Conservation (phyloP, 176 grass and related monocot genomes). For the Tillandsia fasciculata region DNA sequence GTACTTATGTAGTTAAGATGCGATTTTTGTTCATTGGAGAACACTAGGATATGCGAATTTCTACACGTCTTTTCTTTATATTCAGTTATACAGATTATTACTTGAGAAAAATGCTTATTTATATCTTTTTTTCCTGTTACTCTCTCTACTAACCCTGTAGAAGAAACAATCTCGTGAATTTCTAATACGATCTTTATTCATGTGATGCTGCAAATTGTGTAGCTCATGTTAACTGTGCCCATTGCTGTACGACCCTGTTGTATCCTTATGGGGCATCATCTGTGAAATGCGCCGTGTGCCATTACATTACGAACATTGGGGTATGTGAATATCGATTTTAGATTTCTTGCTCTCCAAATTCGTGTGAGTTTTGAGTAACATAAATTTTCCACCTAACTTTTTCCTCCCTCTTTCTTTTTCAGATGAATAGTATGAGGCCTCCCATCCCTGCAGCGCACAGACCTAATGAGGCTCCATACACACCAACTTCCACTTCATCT, state of each 20-base stretch:
- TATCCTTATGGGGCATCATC: conserved; percentile 73
- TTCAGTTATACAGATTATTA: too few relatives aligned
- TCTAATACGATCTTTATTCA: conserved; percentile 7
- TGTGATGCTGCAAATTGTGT: conserved; percentile 51
- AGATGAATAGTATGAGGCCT: conserved; percentile 30
- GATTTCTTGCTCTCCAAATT: conserved; percentile 15
- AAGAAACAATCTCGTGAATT: too few relatives aligned
- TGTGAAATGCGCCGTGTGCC: conserved; percentile 83
- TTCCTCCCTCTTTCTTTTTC: conserved; percentile 2
- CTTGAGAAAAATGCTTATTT: too few relatives aligned
- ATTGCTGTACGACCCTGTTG: conserved; percentile 66
- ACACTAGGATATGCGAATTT: too few relatives aligned
- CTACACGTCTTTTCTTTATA: too few relatives aligned
- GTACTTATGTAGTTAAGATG: too few relatives aligned
- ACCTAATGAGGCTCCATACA: conserved; percentile 15
- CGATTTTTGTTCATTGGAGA: too few relatives aligned
- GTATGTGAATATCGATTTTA: conserved; percentile 29
- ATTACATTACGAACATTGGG: conserved; percentile 56
- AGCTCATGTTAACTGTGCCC: conserved; percentile 72
- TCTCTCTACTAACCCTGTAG: too few relatives aligned
- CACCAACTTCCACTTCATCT: conserved; percentile 10
- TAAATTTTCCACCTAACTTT: conserved; percentile 2
- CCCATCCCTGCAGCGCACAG: conserved; percentile 5
- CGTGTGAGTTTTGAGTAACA: not conserved
- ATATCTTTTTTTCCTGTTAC: too few relatives aligned